A percentile compares a stretch with the other conserved stretches of the same genome.
Conservation (phyloP, 202 grass and related monocot species). For the Schoenoplectus triqueter region DNA sequence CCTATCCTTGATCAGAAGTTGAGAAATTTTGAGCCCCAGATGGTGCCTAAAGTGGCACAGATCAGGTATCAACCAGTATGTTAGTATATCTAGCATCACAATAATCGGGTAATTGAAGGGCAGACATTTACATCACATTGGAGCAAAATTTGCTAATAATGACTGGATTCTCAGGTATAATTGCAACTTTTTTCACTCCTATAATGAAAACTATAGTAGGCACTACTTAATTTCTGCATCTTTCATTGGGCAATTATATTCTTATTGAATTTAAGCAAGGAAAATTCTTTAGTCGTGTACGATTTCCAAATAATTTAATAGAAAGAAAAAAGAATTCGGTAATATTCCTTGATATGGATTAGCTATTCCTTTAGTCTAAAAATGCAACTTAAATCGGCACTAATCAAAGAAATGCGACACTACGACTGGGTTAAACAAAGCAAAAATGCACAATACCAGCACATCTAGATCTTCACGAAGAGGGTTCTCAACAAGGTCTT, state of each 20-base stretch:
- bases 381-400: neutral
- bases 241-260: neutral
- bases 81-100: conserved; percentile 11
- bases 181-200: neutral
- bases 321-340: neutral
- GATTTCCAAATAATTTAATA: neutral
- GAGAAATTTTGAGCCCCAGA: neutral
- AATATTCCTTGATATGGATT: neutral
- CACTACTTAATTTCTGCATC: neutral
- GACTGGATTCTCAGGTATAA: neutral
- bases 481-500: conserved; percentile 42
- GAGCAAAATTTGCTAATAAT: conserved; percentile 4
- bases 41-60: neutral
- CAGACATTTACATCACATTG: neutral
- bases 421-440: conserved; percentile 27
- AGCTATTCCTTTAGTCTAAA: neutral
- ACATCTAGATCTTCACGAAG: conserved; percentile 68
- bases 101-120: neutral
- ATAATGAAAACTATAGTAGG: neutral
- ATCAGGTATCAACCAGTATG: neutral
- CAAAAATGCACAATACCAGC: conserved; percentile 47
- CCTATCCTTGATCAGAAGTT: neutral
- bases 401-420: conserved; percentile 14
- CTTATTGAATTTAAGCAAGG: neutral
- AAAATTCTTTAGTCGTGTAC: neutral